These are phyloP conservation scores for Colletotrichum liriopes DNA, from an alignment of 2,329 filamentous ascomycete species.

Conservation along the genomic window DNA sequence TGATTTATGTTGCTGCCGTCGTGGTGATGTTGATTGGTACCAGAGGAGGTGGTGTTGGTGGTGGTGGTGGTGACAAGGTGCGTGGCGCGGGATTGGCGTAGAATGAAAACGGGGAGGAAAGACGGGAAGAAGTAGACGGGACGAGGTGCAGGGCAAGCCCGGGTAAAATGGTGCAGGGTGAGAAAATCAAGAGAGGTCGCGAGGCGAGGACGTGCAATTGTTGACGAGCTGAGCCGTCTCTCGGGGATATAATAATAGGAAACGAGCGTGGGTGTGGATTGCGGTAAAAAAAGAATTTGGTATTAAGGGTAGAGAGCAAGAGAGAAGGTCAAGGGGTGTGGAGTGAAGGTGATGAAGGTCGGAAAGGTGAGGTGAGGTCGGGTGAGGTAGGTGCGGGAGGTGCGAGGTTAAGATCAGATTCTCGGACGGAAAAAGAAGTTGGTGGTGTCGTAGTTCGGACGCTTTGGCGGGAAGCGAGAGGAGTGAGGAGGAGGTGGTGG, in stretches of 20 bases:
- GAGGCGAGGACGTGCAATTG: neutral
- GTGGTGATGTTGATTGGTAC: neutral
- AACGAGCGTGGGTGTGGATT: conserved; percentile 41
- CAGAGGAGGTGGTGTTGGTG: neutral
- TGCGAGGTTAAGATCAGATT: conserved; percentile 23
- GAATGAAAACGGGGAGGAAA: neutral
- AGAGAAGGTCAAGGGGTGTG: neutral
- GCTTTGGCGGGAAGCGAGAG: conserved; percentile 37
- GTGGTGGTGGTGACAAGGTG: neutral
- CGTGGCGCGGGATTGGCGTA: conserved; percentile 5
- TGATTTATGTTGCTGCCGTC: neutral
- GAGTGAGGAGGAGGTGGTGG: neutral
- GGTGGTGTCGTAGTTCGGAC: conserved; percentile 31
- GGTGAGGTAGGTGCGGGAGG: conserved; percentile 27
- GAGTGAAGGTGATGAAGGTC: conserved; percentile 20
- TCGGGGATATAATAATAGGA: conserved; percentile 28
- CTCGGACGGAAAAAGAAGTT: conserved; percentile 34
- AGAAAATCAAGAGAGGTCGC: conserved; percentile 3
- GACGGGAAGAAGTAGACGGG: conserved; percentile 13
- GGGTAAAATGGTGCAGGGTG: conserved; percentile 6
- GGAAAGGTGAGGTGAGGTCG: conserved; percentile 18
- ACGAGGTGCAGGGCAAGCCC: conserved; percentile 8
- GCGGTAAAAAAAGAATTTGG: neutral
- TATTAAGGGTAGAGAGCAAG: conserved; percentile 28
- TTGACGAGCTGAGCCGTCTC: conserved; percentile 15